Evolutionary conservation across 495 filamentous ascomycete genomes (phyloP).

Genomic region (Cercophora samala): DNA sequence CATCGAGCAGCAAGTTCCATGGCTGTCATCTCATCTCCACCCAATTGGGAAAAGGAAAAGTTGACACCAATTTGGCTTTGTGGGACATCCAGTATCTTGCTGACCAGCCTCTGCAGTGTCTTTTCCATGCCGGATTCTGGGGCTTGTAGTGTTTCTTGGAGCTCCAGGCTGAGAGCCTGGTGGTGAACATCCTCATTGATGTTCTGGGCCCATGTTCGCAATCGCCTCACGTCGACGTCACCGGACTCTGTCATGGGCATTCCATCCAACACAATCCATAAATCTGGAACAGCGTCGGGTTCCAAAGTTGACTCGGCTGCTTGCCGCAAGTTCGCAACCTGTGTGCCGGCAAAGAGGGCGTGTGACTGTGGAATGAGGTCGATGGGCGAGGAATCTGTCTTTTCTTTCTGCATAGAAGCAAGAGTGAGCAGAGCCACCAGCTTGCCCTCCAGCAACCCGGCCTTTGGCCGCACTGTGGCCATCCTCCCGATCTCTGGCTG

Average conservation of each 20-base stretch:
- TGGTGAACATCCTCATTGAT: slow-evolving; percentile 44
- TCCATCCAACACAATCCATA: slow-evolving; percentile 44
- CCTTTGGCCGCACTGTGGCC: slow-evolving; percentile 43
- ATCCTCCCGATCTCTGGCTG: slow-evolving; percentile 35
- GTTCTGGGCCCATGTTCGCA: slow-evolving; percentile 51
- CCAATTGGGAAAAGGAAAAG: slow-evolving; percentile 41
- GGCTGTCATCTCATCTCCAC: slow-evolving; percentile 45
- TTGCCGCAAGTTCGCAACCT: slow-evolving; percentile 35
- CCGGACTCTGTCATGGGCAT: slow-evolving; percentile 43
- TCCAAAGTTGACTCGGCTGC: slow-evolving; percentile 28
- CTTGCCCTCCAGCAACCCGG: slow-evolving; percentile 45
- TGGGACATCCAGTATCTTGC: slow-evolving; percentile 38
- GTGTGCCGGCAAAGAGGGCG: slow-evolving; percentile 36
- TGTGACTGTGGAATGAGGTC: slow-evolving; percentile 38
- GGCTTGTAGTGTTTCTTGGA: slow-evolving; percentile 32
- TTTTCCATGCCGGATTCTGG: slow-evolving; percentile 39
- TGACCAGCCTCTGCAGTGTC: slow-evolving; percentile 38
- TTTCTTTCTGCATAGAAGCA: slow-evolving; percentile 24
- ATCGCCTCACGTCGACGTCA: slow-evolving; percentile 39
- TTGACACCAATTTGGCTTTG: slow-evolving; percentile 42
- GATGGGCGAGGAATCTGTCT: slow-evolving; percentile 30
- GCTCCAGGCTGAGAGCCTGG: slow-evolving; percentile 41
- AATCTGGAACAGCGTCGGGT: slow-evolving; percentile 33
- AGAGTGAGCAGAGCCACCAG: slow-evolving; percentile 44
- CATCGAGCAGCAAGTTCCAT: slow-evolving; percentile 38